These are phyloP conservation scores for Pythium aristosporum DNA, from an alignment of 352 stramenopile genomes.

Conservation along the genomic window DNA sequence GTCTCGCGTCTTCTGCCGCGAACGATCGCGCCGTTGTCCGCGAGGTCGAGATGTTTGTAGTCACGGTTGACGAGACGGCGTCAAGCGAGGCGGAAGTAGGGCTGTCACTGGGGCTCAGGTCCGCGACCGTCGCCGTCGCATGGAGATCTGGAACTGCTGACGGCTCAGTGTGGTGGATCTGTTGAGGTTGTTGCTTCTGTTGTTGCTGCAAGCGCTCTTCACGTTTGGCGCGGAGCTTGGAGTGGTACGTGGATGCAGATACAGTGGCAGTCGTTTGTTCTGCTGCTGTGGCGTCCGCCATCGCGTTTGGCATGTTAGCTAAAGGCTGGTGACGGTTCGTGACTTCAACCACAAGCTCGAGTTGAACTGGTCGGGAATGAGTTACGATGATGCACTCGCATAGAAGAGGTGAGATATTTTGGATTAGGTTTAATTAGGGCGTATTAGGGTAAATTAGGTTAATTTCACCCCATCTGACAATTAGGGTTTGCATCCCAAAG, in stretches of 20 bases:
- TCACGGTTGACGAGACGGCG: not conserved
- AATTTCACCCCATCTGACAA: too few species aligned
- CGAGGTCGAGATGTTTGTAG: not conserved
- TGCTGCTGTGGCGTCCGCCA: not conserved
- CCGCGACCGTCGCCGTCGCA: not conserved
- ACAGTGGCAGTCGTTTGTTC: not conserved
- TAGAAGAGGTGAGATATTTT: too few species aligned
- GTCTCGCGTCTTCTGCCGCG: conserved; percentile 28
- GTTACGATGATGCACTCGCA: too few species aligned
- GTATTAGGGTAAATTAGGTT: too few species aligned
- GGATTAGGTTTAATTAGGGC: too few species aligned
- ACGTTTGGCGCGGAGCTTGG: conserved; percentile 56
- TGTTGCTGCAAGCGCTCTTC: conserved; percentile 44
- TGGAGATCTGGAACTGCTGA: not conserved
- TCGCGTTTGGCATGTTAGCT: not conserved
- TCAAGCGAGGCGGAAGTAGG: not conserved
- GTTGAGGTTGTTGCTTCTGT: conserved; percentile 4
- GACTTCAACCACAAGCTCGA: too few species aligned
- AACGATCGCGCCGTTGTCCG: conserved; percentile 8
- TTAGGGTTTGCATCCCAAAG: too few species aligned
- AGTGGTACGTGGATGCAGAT: conserved; percentile 37
- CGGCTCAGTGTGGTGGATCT: not conserved
- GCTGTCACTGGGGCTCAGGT: not conserved
- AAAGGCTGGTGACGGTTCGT: too few species aligned
- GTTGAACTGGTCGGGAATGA: too few species aligned